A percentile compares a stretch with the other conserved stretches of the same genome.
phyloP scores from a whole-genome alignment of 2,329 filamentous ascomycete genomes.

The Colletotrichum truncatum region DNA sequence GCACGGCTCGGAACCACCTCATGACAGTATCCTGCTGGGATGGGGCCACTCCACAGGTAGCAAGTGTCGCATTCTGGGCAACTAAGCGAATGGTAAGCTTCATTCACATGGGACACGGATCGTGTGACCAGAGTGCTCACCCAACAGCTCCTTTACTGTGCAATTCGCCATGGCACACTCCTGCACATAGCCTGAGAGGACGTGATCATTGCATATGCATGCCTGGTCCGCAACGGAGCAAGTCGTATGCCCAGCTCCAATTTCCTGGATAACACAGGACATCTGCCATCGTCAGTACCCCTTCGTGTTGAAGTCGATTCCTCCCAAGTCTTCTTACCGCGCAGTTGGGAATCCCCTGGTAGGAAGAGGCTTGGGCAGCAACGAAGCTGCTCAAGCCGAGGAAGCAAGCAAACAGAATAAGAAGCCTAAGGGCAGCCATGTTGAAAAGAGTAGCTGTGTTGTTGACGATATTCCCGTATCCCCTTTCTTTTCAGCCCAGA shows the following conservation, averaged over 20 bases:
- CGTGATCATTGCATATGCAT: conserved; percentile 21
- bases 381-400: neutral
- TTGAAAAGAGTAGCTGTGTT: neutral
- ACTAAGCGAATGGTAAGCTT: neutral
- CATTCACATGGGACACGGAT: neutral
- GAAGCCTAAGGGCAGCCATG: conserved; percentile 6
- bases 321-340: neutral
- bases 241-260: neutral
- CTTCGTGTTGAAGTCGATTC: neutral
- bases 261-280: conserved; percentile 15
- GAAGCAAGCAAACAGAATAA: conserved; percentile 9
- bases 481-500: neutral
- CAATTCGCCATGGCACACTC: conserved; percentile 15
- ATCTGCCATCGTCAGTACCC: conserved; percentile 1
- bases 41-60: conserved; percentile 13
- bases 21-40: neutral
- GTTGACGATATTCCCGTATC: neutral
- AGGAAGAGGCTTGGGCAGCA: neutral
- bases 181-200: conserved; percentile 7
- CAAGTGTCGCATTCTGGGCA: neutral
- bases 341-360: conserved; percentile 4
- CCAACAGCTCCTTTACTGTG: conserved; percentile 21
- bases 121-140: neutral
- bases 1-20: neutral
- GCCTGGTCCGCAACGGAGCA: conserved; percentile 13